phyloP scores from a whole-genome alignment of 164 flowering plant species.

The Umbilicus rupestris region DNA sequence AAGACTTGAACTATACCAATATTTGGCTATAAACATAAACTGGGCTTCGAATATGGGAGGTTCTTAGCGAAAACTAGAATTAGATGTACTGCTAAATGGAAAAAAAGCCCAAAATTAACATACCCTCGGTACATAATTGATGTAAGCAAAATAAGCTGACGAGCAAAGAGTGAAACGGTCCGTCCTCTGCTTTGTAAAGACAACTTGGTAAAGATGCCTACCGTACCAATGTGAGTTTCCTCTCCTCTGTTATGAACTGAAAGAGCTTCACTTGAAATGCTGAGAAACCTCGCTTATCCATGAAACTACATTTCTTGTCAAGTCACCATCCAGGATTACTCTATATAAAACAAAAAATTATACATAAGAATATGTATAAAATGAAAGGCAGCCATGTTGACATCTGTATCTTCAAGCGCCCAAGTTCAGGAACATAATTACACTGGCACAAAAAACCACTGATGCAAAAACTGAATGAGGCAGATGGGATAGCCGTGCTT shows the following conservation, averaged over 20 bases:
- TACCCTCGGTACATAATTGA: neutral
- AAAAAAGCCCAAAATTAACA: neutral
- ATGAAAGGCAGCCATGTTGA: neutral
- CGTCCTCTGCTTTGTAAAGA: neutral
- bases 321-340: conserved; percentile 94
- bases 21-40: too few species aligned
- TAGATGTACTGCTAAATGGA: neutral
- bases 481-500: too few species aligned
- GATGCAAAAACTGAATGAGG: too few species aligned
- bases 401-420: neutral
- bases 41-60: too few species aligned
- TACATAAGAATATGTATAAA: neutral
- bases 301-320: conserved; percentile 75
- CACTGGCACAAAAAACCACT: too few species aligned
- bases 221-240: neutral
- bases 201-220: neutral
- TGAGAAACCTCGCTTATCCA: conserved; percentile 77
- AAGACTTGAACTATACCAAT: too few species aligned
- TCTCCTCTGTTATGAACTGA: neutral
- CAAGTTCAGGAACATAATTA: too few species aligned
- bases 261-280: conserved; percentile 32
- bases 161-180: neutral
- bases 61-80: too few species aligned
- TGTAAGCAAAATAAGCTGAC: neutral
- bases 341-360: conserved; percentile 25